Conservation (phyloP, 208 protist species). For the Acanthamoeba castellanii region DNA sequence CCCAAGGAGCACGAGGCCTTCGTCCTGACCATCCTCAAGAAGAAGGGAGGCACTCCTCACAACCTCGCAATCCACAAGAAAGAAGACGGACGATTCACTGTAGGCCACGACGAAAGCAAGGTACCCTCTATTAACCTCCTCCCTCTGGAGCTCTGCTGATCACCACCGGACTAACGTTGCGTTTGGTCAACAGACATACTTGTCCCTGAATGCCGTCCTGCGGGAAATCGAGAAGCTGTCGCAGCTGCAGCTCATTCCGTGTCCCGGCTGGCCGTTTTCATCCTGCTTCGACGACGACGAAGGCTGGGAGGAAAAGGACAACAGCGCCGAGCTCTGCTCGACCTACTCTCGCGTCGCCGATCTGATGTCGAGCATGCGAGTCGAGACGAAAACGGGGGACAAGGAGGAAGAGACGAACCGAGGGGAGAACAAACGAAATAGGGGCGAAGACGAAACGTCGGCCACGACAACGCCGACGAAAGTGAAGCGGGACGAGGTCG, state of each 20-base stretch:
- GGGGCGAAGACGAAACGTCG: neutral
- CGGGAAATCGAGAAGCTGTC: slow-evolving; percentile 55
- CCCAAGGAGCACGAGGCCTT: slow-evolving; percentile 55
- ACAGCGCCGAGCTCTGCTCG: neutral
- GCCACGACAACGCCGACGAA: neutral
- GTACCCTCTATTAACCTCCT: neutral
- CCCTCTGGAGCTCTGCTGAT: neutral
- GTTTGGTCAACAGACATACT: slow-evolving; percentile 3
- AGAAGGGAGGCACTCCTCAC: slow-evolving; percentile 59
- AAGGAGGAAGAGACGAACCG: neutral
- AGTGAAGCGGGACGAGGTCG: neutral
- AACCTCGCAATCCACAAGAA: slow-evolving; percentile 66
- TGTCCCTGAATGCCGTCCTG: slow-evolving; percentile 49
- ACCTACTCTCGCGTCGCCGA: slow-evolving; percentile 60
- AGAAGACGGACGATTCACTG: slow-evolving; percentile 41
- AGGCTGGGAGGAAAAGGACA: slow-evolving; percentile 29
- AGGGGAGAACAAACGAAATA: neutral
- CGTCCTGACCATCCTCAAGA: slow-evolving; percentile 70
- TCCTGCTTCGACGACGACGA: slow-evolving; percentile 69
- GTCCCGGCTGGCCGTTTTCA: slow-evolving; percentile 52
- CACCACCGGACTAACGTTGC: neutral
- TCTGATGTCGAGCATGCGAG: slow-evolving; percentile 36
- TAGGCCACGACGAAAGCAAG: slow-evolving; percentile 64
- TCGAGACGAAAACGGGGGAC: neutral
- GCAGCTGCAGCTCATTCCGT: slow-evolving; percentile 34